phyloP scores from a whole-genome alignment of 140 eudicot genomes.

The Erigeron philadelphicus region DNA sequence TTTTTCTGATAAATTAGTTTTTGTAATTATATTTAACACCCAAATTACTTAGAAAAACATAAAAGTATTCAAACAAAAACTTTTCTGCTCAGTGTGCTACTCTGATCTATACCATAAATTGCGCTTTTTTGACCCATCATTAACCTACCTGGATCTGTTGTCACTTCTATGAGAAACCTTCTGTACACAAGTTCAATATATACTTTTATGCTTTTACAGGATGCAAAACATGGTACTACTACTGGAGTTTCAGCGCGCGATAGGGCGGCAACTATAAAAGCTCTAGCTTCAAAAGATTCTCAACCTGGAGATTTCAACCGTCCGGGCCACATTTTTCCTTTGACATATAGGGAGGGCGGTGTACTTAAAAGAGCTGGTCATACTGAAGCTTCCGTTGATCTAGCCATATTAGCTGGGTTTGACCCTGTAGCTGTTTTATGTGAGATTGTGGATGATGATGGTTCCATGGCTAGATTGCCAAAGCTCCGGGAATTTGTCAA shows the following conservation, averaged over 20 bases:
- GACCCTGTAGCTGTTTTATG: conserved; percentile 73
- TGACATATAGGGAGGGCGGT: conserved; percentile 75
- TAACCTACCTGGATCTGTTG: background rate
- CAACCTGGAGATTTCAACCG: conserved; percentile 75
- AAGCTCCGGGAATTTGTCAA: conserved; percentile 53
- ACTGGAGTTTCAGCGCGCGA: conserved; percentile 80
- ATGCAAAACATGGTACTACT: conserved; percentile 79
- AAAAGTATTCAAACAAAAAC: background rate
- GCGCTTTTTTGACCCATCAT: background rate
- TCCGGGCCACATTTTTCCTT: conserved; percentile 78
- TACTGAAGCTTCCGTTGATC: conserved; percentile 77
- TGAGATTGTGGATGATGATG: conserved; percentile 88
- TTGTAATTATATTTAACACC: background rate
- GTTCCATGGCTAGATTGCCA: conserved; percentile 84
- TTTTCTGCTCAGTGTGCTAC: background rate
- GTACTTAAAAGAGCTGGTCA: conserved; percentile 85
- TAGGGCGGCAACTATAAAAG: conserved; percentile 57
- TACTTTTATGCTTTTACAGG: conserved; percentile 35
- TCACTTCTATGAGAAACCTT: background rate
- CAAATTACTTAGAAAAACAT: background rate
- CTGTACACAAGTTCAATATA: background rate
- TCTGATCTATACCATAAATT: background rate
- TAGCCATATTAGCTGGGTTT: conserved; percentile 66
- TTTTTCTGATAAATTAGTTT: background rate
- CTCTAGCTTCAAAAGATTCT: conserved; percentile 69